Evolutionary conservation across 805 yeast species (phyloP).

Genomic region (Yarrowia alimentaria): DNA sequence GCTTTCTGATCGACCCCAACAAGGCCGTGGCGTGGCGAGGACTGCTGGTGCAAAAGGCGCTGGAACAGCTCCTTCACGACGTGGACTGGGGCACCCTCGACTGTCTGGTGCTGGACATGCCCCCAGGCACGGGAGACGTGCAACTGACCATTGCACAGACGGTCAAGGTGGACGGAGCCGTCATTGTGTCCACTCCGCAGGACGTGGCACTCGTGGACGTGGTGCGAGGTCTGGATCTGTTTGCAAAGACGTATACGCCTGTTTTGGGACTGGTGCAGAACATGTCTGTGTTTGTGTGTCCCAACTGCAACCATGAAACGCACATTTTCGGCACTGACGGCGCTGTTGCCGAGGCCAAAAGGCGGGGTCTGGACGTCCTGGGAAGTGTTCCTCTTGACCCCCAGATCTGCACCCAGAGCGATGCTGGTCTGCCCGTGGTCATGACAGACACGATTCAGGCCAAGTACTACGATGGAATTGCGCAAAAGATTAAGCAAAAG

Average conservation of each 20-base stretch:
- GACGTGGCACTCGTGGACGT: conserved; percentile 81
- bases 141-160: conserved; percentile 81
- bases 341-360: conserved; percentile 49
- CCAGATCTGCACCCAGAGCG: conserved; percentile 59
- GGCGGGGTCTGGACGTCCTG: conserved; percentile 50
- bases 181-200: conserved; percentile 82
- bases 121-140: conserved; percentile 90
- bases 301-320: conserved; percentile 69
- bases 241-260: conserved; percentile 66
- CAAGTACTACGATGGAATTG: conserved; percentile 50
- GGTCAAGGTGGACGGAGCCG: conserved; percentile 71
- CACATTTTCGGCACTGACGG: conserved; percentile 75
- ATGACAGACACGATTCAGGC: conserved; percentile 44
- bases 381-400: conserved; percentile 69
- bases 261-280: conserved; percentile 76
- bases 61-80: conserved; percentile 79
- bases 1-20: conserved; percentile 64
- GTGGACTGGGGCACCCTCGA: conserved; percentile 73
- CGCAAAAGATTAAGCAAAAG: too few relatives aligned
- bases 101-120: conserved; percentile 74
- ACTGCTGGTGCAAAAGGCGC: conserved; percentile 79
- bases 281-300: conserved; percentile 75
- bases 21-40: conserved; percentile 83
- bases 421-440: conserved; percentile 63
- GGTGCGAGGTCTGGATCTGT: conserved; percentile 76